A percentile compares a stretch with the other conserved stretches of the same genome.
Evolutionary conservation across 768 basidiomycete genomes (phyloP).

Genomic region (Lactarius deliciosus): DNA sequence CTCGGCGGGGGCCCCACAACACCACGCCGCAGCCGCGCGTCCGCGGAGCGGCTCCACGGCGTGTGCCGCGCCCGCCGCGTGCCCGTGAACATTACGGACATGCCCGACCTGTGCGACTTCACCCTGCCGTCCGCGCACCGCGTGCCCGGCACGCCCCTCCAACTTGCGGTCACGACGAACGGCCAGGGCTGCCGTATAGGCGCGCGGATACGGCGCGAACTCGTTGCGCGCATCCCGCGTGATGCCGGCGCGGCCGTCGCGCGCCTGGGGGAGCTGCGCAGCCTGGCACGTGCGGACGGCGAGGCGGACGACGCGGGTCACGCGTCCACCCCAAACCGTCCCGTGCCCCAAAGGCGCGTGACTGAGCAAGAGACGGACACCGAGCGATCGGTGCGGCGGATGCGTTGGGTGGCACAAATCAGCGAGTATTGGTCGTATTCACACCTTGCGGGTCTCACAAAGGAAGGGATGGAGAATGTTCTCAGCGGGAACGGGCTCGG

Average conservation of each 20-base stretch:
- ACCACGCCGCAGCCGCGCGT: conserved; percentile 46
- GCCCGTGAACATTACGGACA: conserved; percentile 84
- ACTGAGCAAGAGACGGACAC: conserved; percentile 42
- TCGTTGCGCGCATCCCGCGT: conserved; percentile 70
- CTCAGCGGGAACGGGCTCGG: conserved; percentile 43
- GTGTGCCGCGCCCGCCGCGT: conserved; percentile 59
- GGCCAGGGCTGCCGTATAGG: conserved; percentile 87
- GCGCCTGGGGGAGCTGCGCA: conserved; percentile 69
- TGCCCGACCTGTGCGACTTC: conserved; percentile 85
- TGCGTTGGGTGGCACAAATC: conserved; percentile 94
- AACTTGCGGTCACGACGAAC: conserved; percentile 87
- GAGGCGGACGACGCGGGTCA: conserved; percentile 47
- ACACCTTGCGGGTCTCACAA: conserved; percentile 66
- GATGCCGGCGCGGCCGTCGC: conserved; percentile 73
- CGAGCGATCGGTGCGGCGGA: conserved; percentile 53
- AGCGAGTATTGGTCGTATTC: conserved; percentile 95
- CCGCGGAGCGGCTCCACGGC: conserved; percentile 57
- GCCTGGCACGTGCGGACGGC: conserved; percentile 49
- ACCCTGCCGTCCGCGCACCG: conserved; percentile 85
- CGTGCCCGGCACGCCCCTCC: conserved; percentile 64
- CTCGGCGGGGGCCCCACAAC: conserved; percentile 36
- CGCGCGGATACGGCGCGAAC: conserved; percentile 75
- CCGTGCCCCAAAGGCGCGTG: conserved; percentile 56
- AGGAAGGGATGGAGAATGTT: conserved; percentile 64
- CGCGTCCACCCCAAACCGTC: conserved; percentile 63